Evolutionary conservation across 768 basidiomycete genomes (phyloP).

Genomic region (Gloeopeniophorella convolvens): DNA sequence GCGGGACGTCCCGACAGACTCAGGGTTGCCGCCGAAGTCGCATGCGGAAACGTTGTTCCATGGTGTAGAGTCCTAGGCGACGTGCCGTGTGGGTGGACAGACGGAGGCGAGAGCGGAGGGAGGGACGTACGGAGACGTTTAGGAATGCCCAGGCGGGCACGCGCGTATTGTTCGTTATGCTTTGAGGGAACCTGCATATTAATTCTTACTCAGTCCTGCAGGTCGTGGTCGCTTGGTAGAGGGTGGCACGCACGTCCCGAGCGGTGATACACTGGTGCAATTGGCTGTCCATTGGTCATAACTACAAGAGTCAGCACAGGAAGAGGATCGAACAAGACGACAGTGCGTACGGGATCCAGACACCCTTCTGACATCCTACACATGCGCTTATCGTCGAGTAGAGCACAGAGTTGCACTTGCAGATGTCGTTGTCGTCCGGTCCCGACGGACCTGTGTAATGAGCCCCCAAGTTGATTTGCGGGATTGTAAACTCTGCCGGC

Average conservation of each 20-base stretch:
- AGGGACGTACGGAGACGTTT: background rate
- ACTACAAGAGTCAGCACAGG: background rate
- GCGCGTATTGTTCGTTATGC: background rate
- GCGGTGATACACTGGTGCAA: background rate
- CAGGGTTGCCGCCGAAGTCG: background rate
- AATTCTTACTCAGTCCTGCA: background rate
- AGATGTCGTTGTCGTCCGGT: background rate
- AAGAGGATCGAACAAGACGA: background rate
- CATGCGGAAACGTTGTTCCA: slow-evolving; percentile 11
- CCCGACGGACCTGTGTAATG: slow-evolving; percentile 7
- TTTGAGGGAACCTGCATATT: background rate
- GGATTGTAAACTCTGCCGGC: slow-evolving; percentile 9
- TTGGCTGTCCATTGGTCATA: slow-evolving; percentile 1
- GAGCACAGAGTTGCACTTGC: slow-evolving; percentile 10
- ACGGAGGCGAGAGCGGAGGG: background rate
- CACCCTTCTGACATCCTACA: slow-evolving; percentile 5
- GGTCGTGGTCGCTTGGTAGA: background rate
- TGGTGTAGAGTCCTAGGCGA: background rate
- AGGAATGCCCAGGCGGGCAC: slow-evolving; percentile 12
- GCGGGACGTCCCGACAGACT: background rate
- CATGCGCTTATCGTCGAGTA: slow-evolving; percentile 9
- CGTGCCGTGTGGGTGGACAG: background rate
- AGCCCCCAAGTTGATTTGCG: background rate
- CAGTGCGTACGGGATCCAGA: slow-evolving; percentile 4
- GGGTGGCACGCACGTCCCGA: background rate